Percentiles rank a stretch among this genome's conserved stretches.
These are phyloP conservation scores for Phytophthora multivora DNA, from an alignment of 352 stramenopile genomes.

Conservation along the genomic window DNA sequence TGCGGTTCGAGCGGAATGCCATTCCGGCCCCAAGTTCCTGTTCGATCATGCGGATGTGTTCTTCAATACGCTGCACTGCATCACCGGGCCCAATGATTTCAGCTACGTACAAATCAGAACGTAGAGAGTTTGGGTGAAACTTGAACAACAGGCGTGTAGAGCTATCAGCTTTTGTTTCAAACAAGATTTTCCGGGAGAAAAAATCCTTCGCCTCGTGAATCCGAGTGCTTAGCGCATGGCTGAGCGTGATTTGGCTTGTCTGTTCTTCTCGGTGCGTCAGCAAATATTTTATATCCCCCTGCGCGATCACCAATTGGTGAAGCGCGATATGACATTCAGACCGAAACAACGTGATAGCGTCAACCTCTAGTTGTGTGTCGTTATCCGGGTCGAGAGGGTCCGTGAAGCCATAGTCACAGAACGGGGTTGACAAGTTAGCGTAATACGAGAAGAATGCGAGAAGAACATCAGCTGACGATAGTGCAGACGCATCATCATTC, in stretches of 20 bases:
- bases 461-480: conserved; percentile 58
- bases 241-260: conserved; percentile 70
- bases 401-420: conserved; percentile 52
- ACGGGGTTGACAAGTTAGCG: conserved; percentile 53
- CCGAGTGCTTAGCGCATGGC: conserved; percentile 67
- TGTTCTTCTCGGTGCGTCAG: conserved; percentile 57
- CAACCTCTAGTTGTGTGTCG: conserved; percentile 56
- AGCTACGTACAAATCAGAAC: conserved; percentile 74
- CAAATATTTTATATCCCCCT: conserved; percentile 63
- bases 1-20: conserved; percentile 42
- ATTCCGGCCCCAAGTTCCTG: conserved; percentile 65
- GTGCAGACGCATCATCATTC: conserved; percentile 32
- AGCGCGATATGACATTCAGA: conserved; percentile 68
- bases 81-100: conserved; percentile 69
- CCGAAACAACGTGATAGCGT: conserved; percentile 53
- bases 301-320: conserved; percentile 65
- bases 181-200: conserved; percentile 70
- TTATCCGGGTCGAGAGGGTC: conserved; percentile 71
- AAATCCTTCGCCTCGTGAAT: conserved; percentile 66
- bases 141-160: conserved; percentile 39
- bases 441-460: conserved; percentile 65
- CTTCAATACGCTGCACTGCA: conserved; percentile 63
- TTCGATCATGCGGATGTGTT: conserved; percentile 66
- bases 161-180: conserved; percentile 44
- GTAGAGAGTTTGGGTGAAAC: conserved; percentile 68